These are phyloP conservation scores for Eucalyptus erythrocorys DNA, from an alignment of 345 rosid genomes.

Conservation along the genomic window DNA sequence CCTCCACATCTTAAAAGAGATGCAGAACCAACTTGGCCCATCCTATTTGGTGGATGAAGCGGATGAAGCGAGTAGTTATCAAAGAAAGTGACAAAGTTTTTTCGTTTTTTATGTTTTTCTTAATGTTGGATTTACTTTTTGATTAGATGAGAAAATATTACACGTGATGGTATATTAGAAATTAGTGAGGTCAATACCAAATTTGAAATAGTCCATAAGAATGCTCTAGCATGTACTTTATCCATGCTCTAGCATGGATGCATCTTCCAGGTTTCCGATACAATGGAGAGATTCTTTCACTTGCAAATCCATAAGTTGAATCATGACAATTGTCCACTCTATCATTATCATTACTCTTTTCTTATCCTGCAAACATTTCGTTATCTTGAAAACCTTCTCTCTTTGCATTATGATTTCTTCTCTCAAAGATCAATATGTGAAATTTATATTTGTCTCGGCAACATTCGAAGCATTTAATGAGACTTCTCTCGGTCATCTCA, in stretches of 20 bases:
- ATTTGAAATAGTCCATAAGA: not conserved
- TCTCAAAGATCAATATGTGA: not conserved
- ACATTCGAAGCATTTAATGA: not conserved
- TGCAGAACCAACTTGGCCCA: not conserved
- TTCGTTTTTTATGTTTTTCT: too few species aligned
- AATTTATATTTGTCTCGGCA: not conserved
- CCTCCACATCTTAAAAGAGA: not conserved
- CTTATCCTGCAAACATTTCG: not conserved
- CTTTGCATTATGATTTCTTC: not conserved
- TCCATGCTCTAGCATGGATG: not conserved
- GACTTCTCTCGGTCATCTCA: not conserved
- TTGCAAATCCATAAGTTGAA: not conserved
- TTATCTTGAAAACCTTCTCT: not conserved
- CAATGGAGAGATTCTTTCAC: not conserved
- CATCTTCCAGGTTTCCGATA: not conserved
- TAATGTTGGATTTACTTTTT: too few species aligned
- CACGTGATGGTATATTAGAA: not conserved
- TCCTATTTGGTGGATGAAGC: not conserved
- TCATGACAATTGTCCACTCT: not conserved
- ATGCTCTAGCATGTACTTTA: not conserved
- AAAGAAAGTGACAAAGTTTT: not conserved
- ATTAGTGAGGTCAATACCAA: too few species aligned
- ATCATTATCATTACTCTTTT: not conserved
- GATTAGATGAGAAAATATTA: too few species aligned
- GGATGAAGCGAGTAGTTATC: too few species aligned